Percentiles rank a stretch among this genome's conserved stretches.
Conservation (phyloP, 768 basidiomycete species). For the Podaxis pistillaris region DNA sequence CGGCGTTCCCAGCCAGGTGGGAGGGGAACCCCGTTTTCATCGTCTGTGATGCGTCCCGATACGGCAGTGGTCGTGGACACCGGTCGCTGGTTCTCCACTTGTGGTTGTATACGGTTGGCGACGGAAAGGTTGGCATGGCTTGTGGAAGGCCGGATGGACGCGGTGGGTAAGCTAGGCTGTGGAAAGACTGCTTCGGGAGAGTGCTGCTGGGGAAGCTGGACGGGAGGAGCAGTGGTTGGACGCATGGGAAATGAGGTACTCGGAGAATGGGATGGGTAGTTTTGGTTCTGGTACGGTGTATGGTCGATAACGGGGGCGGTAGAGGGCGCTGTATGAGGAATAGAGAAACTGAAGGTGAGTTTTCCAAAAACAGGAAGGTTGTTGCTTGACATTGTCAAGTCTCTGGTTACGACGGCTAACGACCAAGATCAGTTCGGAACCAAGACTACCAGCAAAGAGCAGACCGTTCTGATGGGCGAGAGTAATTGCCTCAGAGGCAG, state of each 20-base stretch:
- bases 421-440: conserved; percentile 18
- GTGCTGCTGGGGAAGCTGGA: conserved; percentile 10
- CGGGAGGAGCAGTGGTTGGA: conserved; percentile 1
- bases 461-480: conserved; percentile 49
- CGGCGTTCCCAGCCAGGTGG: conserved; percentile 86
- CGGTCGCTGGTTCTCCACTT: conserved; percentile 22
- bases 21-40: conserved; percentile 62
- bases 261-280: conserved; percentile 10
- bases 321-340: conserved; percentile 29
- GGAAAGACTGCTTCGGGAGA: conserved; percentile 7
- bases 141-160: conserved; percentile 23
- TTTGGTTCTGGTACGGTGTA: conserved; percentile 14
- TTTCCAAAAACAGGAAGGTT: conserved; percentile 81
- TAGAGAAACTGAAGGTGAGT: conserved; percentile 63
- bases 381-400: conserved; percentile 73
- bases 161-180: conserved; percentile 13
- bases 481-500: conserved; percentile 51
- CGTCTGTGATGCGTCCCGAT: conserved; percentile 38
- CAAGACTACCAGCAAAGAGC: conserved; percentile 20
- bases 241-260: conserved; percentile 8
- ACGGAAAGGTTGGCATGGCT: conserved; percentile 26
- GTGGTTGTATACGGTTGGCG: conserved; percentile 16
- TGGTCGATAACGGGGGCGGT: conserved; percentile 10
- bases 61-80: conserved; percentile 17
- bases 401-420: conserved; percentile 65